A percentile compares a stretch with the other conserved stretches of the same genome.
Evolutionary conservation across 768 basidiomycete species (phyloP).

Genomic region (Kwoniella heveanensis): DNA sequence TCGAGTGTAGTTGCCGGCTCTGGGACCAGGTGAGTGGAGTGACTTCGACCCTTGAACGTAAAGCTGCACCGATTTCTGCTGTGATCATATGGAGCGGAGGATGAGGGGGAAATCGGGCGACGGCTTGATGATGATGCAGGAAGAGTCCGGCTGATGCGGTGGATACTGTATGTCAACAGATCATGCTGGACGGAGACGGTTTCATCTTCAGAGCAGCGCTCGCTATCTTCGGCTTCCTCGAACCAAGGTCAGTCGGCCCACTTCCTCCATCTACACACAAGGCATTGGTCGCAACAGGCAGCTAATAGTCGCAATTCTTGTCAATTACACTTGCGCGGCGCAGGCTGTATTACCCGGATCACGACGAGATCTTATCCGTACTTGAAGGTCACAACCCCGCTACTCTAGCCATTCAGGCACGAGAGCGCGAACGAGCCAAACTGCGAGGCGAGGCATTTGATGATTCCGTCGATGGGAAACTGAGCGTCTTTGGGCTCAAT

Average conservation of each 20-base stretch:
- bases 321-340: background rate
- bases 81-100: no score
- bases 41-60: background rate
- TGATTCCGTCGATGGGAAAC: constrained; percentile 48
- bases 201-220: constrained; percentile 52
- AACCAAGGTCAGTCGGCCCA: constrained; percentile 43
- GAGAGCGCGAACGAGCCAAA: constrained; percentile 51
- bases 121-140: no score
- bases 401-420: constrained; percentile 43
- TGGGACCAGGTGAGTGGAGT: constrained; percentile 51
- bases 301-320: background rate
- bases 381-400: constrained; percentile 52
- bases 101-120: no score
- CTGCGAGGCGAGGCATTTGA: constrained; percentile 47
- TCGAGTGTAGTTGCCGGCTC: constrained; percentile 49
- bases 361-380: constrained; percentile 49
- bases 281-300: background rate
- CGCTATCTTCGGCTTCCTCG: constrained; percentile 54
- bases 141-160: no score
- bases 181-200: constrained; percentile 53
- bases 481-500: constrained; percentile 50
- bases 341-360: constrained; percentile 53
- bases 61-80: no score
- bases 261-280: background rate
- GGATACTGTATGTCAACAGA: no score